A percentile compares a stretch with the other conserved stretches of the same genome.
Evolutionary conservation across 2,329 filamentous ascomycete species (phyloP).

Genomic region (Knufia fluminis): DNA sequence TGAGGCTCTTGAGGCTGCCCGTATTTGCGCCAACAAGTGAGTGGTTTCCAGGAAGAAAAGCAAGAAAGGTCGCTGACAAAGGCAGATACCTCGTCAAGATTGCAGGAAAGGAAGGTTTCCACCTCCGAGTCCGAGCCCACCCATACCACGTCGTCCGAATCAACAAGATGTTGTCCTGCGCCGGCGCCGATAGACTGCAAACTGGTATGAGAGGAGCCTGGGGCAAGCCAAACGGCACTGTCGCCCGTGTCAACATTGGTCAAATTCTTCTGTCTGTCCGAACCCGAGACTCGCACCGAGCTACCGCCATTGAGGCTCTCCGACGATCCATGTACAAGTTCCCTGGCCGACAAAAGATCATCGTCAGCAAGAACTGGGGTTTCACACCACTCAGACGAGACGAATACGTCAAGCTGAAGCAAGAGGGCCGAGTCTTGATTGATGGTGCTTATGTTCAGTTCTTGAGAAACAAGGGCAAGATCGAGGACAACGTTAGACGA

Average conservation of each 20-base stretch:
- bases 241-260: conserved; percentile 99
- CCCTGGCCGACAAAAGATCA: conserved; percentile 99
- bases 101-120: conserved; percentile 63
- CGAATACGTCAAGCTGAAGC: conserved; percentile 93
- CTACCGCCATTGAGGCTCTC: conserved; percentile 92
- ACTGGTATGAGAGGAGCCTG: conserved; percentile 99
- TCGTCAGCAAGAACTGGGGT: conserved; percentile 99
- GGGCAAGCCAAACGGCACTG: conserved; percentile 98
- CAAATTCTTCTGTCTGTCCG: conserved; percentile 97
- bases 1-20: conserved; percentile 97
- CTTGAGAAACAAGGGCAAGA: conserved; percentile 82
- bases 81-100: conserved; percentile 58
- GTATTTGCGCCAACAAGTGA: conserved; percentile 99
- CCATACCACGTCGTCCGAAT: conserved; percentile 99
- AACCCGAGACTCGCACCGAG: conserved; percentile 90
- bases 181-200: conserved; percentile 99
- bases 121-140: conserved; percentile 73
- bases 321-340: conserved; percentile 99
- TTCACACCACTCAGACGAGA: conserved; percentile 98
- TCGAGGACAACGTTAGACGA: conserved; percentile 79
- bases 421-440: conserved; percentile 84
- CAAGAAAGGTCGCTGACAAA: conserved; percentile 10
- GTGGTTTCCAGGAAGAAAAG: conserved; percentile 20
- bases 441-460: conserved; percentile 99
- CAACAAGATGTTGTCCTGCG: conserved; percentile 99